phyloP scores from a whole-genome alignment of 306 rosid genomes.

The Parietaria judaica region DNA sequence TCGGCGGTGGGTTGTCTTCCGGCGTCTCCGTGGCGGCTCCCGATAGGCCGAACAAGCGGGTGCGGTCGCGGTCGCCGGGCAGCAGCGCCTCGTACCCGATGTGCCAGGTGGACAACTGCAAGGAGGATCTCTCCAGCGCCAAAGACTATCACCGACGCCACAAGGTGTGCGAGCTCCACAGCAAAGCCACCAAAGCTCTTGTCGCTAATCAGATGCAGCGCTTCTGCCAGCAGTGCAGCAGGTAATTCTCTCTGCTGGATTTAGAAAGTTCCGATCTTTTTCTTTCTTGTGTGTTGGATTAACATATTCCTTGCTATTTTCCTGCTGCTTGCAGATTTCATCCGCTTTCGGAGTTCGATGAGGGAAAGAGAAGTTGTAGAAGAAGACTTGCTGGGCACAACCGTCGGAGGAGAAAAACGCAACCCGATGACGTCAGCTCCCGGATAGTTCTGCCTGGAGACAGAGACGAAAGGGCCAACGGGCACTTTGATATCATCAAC shows the following conservation, averaged over 20 bases:
- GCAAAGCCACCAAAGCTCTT: slow-evolving; percentile 65
- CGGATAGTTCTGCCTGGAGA: slow-evolving; percentile 30
- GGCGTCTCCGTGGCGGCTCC: slow-evolving; percentile 12
- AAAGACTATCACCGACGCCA: slow-evolving; percentile 90
- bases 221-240: slow-evolving; percentile 97
- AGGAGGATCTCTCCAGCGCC: slow-evolving; percentile 65
- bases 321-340: slow-evolving; percentile 44
- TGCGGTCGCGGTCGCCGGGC: slow-evolving; percentile 64
- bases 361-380: slow-evolving; percentile 86
- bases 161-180: slow-evolving; percentile 77
- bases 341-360: slow-evolving; percentile 70
- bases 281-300: not conserved
- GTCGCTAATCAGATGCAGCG: slow-evolving; percentile 67
- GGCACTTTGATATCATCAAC: slow-evolving; percentile 55
- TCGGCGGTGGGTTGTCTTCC: slow-evolving; percentile 24
- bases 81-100: slow-evolving; percentile 53
- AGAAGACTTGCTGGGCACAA: slow-evolving; percentile 93
- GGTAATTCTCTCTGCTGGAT: slow-evolving; percentile 21
- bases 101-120: slow-evolving; percentile 87
- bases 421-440: slow-evolving; percentile 64
- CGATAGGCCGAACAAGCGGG: slow-evolving; percentile 41
- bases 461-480: slow-evolving; percentile 24
- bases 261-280: not conserved
- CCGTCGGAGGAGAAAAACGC: slow-evolving; percentile 71
- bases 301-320: slow-evolving; percentile 1